Conservation (phyloP, 768 basidiomycete species). For the Amyloporia xantha region DNA sequence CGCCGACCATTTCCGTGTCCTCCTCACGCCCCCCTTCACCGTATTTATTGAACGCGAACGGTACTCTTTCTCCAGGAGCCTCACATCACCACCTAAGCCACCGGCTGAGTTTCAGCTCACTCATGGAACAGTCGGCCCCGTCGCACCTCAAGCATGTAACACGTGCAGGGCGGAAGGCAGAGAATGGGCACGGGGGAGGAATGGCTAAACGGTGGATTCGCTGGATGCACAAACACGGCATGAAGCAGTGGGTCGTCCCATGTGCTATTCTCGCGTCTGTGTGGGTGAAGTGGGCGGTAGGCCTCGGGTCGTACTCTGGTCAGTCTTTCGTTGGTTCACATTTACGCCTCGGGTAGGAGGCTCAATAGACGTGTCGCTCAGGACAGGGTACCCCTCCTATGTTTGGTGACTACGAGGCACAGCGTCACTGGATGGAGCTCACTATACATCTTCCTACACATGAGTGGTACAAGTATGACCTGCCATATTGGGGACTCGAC, state of each 20-base stretch:
- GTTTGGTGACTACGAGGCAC: constrained; percentile 91
- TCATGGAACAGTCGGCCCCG: constrained; percentile 28
- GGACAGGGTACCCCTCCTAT: constrained; percentile 71
- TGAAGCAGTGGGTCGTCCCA: constrained; percentile 57
- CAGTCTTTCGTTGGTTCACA: constrained; percentile 20
- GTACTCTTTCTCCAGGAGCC: neutral
- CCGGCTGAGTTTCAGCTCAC: constrained; percentile 36
- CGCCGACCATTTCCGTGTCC: constrained; percentile 38
- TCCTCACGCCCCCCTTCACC: constrained; percentile 45
- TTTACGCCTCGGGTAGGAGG: neutral
- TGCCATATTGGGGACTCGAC: constrained; percentile 91
- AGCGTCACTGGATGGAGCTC: constrained; percentile 93
- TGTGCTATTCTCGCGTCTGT: constrained; percentile 44
- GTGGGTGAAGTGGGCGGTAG: constrained; percentile 61
- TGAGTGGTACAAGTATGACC: constrained; percentile 86
- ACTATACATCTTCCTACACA: constrained; percentile 67
- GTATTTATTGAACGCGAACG: constrained; percentile 20
- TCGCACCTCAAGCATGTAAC: constrained; percentile 1
- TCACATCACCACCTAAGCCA: constrained; percentile 1
- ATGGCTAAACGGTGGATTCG: constrained; percentile 61
- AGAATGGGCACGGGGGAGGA: constrained; percentile 23
- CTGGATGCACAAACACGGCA: constrained; percentile 70
- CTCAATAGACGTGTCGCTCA: constrained; percentile 23
- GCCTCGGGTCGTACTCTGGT: constrained; percentile 83
- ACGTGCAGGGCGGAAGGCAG: constrained; percentile 10